Conservation (phyloP, 2,329 filamentous ascomycete genomes). For the Pseudocercospora fijiensis region DNA sequence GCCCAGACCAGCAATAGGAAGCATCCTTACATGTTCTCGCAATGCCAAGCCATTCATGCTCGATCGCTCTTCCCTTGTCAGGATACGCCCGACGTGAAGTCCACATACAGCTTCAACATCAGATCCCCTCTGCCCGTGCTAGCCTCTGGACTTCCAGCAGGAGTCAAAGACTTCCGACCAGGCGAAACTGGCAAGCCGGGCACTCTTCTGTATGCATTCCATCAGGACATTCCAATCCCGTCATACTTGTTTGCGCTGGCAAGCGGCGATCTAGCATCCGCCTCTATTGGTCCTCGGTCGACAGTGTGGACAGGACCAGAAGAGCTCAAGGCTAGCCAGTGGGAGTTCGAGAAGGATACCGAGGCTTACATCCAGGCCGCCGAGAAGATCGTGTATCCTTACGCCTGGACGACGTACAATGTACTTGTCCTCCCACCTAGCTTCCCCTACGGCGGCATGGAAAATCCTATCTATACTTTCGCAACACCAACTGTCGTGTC, state of each 20-base stretch:
- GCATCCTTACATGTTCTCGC: conserved; percentile 96
- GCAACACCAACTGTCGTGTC: conserved; percentile 93
- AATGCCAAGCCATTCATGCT: conserved; percentile 95
- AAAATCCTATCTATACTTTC: conserved; percentile 88
- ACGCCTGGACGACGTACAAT: conserved; percentile 94
- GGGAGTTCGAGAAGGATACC: conserved; percentile 88
- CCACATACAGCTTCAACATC: conserved; percentile 87
- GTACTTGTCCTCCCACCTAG: conserved; percentile 85
- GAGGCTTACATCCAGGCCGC: conserved; percentile 88
- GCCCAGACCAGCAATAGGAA: conserved; percentile 94
- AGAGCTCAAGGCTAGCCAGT: conserved; percentile 77
- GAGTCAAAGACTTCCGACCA: conserved; percentile 52
- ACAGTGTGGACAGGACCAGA: conserved; percentile 85
- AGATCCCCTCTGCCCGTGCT: conserved; percentile 85
- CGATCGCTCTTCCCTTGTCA: conserved; percentile 94
- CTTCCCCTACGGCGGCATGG: conserved; percentile 78
- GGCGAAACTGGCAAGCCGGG: conserved; percentile 54
- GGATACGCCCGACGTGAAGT: conserved; percentile 96
- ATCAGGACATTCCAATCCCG: conserved; percentile 89
- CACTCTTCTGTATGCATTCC: conserved; percentile 73
- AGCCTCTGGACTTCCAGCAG: conserved; percentile 73
- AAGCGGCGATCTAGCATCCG: conserved; percentile 75
- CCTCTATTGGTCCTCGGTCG: conserved; percentile 82
- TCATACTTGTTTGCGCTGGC: conserved; percentile 94
- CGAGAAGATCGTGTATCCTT: conserved; percentile 78